phyloP scores from a whole-genome alignment of 495 filamentous ascomycete genomes.

The Thozetella sp. region DNA sequence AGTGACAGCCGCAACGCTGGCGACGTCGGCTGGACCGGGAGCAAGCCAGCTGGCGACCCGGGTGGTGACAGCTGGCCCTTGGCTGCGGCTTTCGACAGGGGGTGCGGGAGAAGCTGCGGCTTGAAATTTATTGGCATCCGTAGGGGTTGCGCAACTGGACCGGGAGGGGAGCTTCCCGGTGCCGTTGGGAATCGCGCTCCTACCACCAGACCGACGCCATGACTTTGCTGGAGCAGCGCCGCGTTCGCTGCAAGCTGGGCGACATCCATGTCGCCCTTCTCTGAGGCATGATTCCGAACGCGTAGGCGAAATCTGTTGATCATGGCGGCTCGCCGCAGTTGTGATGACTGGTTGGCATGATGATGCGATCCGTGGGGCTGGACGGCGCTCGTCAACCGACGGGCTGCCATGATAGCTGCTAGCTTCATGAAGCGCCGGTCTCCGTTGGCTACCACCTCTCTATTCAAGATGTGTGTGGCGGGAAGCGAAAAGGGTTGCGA shows the following conservation, averaged over 20 bases:
- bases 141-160: not conserved
- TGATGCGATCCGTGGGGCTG: not conserved
- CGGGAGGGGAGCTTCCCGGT: not conserved
- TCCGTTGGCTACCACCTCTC: constrained; percentile 39
- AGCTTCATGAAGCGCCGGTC: constrained; percentile 53
- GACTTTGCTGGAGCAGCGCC: constrained; percentile 14
- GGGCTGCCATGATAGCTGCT: constrained; percentile 22
- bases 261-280: constrained; percentile 7
- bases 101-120: not conserved
- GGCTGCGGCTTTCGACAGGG: constrained; percentile 2
- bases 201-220: constrained; percentile 4
- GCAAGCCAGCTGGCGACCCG: constrained; percentile 9
- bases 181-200: constrained; percentile 7
- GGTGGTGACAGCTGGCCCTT: constrained; percentile 10
- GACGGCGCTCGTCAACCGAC: constrained; percentile 12
- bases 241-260: constrained; percentile 14
- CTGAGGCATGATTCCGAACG: constrained; percentile 12
- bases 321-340: constrained; percentile 27
- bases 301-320: constrained; percentile 29
- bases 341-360: constrained; percentile 17
- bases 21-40: constrained; percentile 3
- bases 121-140: constrained; percentile 5
- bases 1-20: constrained; percentile 15
- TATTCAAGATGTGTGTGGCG: constrained; percentile 67
- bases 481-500: constrained; percentile 69